phyloP scores from a whole-genome alignment of 495 filamentous ascomycete species.

The Halenospora varia region DNA sequence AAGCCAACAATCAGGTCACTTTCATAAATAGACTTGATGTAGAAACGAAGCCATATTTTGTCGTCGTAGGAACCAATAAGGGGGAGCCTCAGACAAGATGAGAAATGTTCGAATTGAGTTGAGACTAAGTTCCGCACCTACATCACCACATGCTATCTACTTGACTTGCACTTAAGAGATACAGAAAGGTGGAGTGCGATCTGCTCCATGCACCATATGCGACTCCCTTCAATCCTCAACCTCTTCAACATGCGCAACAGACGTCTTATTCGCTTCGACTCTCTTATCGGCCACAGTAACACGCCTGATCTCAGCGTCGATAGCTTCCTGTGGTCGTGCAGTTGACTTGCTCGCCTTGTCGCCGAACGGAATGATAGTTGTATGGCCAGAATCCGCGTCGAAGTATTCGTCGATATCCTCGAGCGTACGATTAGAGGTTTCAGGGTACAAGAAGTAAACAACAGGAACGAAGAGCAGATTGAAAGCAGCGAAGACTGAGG shows the following conservation, averaged over 20 bases:
- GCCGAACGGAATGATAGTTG: slow-evolving; percentile 1
- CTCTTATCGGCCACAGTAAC: neutral
- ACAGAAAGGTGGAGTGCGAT: no score
- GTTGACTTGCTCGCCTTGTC: slow-evolving; percentile 1
- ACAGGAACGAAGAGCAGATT: slow-evolving; percentile 66
- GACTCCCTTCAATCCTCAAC: neutral
- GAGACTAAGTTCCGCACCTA: no score
- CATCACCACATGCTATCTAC: no score
- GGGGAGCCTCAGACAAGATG: no score
- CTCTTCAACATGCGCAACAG: neutral
- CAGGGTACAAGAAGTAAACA: slow-evolving; percentile 72
- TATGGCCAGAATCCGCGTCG: slow-evolving; percentile 3
- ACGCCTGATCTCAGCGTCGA: slow-evolving; percentile 4
- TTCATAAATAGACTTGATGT: no score
- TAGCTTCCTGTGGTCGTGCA: slow-evolving; percentile 1
- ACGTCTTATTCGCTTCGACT: neutral
- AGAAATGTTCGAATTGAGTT: no score
- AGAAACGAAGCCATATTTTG: no score
- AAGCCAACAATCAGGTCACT: no score
- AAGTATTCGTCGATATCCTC: slow-evolving; percentile 63
- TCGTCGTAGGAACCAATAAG: no score
- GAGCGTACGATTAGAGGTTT: slow-evolving; percentile 60
- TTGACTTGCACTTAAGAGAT: no score
- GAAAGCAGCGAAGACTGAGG: slow-evolving; percentile 63
- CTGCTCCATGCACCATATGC: no score